These are phyloP conservation scores for Paxillus rubicundulus DNA, from an alignment of 768 basidiomycete species.

Conservation along the genomic window DNA sequence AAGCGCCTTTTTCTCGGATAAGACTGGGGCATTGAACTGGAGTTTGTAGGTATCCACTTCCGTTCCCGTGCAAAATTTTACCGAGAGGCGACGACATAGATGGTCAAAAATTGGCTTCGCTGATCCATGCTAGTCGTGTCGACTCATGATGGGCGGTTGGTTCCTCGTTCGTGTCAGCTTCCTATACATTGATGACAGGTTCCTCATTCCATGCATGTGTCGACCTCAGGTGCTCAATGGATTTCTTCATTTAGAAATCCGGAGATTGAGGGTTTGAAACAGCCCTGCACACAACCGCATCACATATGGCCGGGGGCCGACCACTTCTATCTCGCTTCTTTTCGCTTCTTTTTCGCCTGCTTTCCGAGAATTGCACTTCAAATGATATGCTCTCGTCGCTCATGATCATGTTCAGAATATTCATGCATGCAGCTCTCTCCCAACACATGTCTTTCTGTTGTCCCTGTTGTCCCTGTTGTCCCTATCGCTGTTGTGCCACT, in stretches of 20 bases:
- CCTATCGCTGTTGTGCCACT: too few relatives aligned
- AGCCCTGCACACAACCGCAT: background rate
- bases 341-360: background rate
- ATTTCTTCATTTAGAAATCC: too few relatives aligned
- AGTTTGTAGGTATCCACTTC: slow-evolving; percentile 12
- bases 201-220: background rate
- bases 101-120: slow-evolving; percentile 5
- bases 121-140: slow-evolving; percentile 3
- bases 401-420: slow-evolving; percentile 15
- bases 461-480: too few relatives aligned
- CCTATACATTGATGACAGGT: too few relatives aligned
- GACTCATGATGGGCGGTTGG: too few relatives aligned
- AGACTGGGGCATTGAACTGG: background rate
- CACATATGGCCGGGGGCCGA: background rate
- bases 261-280: too few relatives aligned
- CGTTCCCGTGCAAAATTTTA: slow-evolving; percentile 15
- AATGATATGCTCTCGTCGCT: slow-evolving; percentile 3
- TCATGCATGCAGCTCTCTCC: slow-evolving; percentile 70
- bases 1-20: background rate
- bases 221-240: background rate
- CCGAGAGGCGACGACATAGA: slow-evolving; percentile 18
- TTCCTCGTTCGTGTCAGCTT: too few relatives aligned
- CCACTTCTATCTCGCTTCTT: too few relatives aligned
- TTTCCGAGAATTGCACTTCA: too few relatives aligned
- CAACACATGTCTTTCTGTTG: too few relatives aligned